A percentile compares a stretch with the other conserved stretches of the same genome.
Conservation (phyloP, 2,329 filamentous ascomycete species). For the Mollisia scopiformis region DNA sequence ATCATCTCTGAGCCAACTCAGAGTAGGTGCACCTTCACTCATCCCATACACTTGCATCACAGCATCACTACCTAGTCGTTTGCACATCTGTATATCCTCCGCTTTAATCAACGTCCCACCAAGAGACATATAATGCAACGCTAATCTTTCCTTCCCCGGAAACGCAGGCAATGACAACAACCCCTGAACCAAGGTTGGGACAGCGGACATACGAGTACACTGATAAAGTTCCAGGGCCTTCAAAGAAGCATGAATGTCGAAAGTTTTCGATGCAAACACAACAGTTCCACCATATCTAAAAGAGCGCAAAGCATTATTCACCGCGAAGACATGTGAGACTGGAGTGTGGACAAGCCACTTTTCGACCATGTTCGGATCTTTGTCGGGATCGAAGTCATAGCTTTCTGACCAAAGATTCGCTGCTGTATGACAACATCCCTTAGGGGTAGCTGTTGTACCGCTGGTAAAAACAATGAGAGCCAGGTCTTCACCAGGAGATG, state of each 20-base stretch:
- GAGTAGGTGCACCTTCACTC: slow-evolving; percentile 12
- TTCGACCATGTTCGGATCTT: background rate
- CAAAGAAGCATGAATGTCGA: slow-evolving; percentile 61
- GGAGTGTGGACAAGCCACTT: slow-evolving; percentile 13
- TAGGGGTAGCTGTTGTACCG: slow-evolving; percentile 14
- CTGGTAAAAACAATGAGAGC: slow-evolving; percentile 16
- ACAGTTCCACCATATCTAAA: slow-evolving; percentile 44
- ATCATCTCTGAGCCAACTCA: slow-evolving; percentile 8
- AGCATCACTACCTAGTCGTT: background rate
- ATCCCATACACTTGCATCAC: slow-evolving; percentile 2
- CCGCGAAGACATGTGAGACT: slow-evolving; percentile 12
- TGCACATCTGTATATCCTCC: slow-evolving; percentile 10
- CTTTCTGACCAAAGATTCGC: slow-evolving; percentile 5
- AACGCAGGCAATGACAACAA: slow-evolving; percentile 3
- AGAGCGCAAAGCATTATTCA: slow-evolving; percentile 4
- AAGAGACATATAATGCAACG: slow-evolving; percentile 5
- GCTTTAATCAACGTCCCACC: slow-evolving; percentile 16
- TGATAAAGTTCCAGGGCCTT: slow-evolving; percentile 53
- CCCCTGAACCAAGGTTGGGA: slow-evolving; percentile 67
- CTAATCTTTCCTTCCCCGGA: background rate
- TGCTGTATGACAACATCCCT: slow-evolving; percentile 7
- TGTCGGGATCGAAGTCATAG: slow-evolving; percentile 5
- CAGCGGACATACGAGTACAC: slow-evolving; percentile 53
- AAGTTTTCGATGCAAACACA: slow-evolving; percentile 68
- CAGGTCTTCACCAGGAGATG: background rate